These are phyloP conservation scores for Phycomyces nitens DNA, from an alignment of 192 early-diverging fungal species.

Conservation along the genomic window DNA sequence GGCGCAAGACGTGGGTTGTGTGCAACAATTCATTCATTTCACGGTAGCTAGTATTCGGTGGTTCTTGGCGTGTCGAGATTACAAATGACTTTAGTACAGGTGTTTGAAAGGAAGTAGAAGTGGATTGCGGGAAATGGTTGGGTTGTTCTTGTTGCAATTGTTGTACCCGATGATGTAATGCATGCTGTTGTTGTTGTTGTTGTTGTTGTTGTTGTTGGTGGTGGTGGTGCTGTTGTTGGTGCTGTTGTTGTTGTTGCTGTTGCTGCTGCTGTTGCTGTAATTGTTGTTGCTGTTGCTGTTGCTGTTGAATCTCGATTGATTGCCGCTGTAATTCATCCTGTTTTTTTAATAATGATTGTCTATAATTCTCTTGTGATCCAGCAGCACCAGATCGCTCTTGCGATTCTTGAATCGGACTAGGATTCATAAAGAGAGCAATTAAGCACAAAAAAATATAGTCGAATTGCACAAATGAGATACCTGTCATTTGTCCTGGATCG, in stretches of 20 bases:
- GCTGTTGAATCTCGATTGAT: not conserved
- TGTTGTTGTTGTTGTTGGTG: not conserved
- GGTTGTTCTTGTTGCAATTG: too few species aligned
- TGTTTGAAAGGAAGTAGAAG: not conserved
- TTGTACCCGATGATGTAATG: too few species aligned
- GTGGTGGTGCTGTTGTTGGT: not conserved
- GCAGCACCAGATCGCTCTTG: not conserved
- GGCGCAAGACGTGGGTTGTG: constrained; percentile 15
- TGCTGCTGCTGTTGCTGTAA: too few species aligned
- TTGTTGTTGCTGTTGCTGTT: not conserved
- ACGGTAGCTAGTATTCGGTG: constrained; percentile 1
- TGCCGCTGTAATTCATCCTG: not conserved
- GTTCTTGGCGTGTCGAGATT: not conserved
- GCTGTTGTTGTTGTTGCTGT: too few species aligned
- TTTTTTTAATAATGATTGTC: not conserved
- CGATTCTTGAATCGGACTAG: too few species aligned
- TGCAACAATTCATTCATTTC: constrained; percentile 26
- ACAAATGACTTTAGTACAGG: not conserved
- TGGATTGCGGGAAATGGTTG: not conserved
- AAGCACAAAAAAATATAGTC: too few species aligned
- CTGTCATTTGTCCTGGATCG: not conserved
- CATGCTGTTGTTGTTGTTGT: too few species aligned
- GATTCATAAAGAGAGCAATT: too few species aligned
- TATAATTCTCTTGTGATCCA: not conserved
- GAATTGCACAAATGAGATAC: not conserved